A percentile compares a stretch with the other conserved stretches of the same genome.
Conservation (phyloP, 768 basidiomycete species). For the Xerocomellus intermedius region DNA sequence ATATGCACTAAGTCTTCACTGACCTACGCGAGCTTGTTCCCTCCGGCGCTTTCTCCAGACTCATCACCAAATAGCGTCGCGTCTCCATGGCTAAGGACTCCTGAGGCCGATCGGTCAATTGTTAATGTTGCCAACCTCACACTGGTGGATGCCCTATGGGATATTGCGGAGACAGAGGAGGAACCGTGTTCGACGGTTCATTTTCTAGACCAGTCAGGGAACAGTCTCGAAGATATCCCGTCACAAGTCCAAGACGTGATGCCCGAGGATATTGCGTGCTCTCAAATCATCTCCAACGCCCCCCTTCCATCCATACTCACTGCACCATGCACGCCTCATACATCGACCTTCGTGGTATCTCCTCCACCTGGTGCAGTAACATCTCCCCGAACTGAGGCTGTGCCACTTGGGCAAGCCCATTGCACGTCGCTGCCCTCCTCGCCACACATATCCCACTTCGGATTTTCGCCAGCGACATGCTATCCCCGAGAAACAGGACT, state of each 20-base stretch:
- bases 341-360: background rate
- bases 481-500: background rate
- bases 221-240: slow-evolving; percentile 13
- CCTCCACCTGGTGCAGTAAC: background rate
- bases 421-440: background rate
- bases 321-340: background rate
- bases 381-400: background rate
- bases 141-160: background rate
- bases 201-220: slow-evolving; percentile 17
- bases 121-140: background rate
- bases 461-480: background rate
- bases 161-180: background rate
- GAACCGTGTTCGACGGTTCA: background rate
- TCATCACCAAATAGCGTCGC: slow-evolving; percentile 20
- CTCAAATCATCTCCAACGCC: background rate
- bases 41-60: slow-evolving; percentile 26
- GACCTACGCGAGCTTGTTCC: background rate
- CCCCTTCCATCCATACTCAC: background rate
- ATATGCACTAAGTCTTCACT: background rate
- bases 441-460: background rate
- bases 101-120: slow-evolving; percentile 1
- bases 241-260: slow-evolving; percentile 6
- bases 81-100: slow-evolving; percentile 25
- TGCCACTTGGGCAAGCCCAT: background rate
- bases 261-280: slow-evolving; percentile 25